These are phyloP conservation scores for Stachybotrys chartarum DNA, from an alignment of 2,329 filamentous ascomycete genomes.

Conservation along the genomic window DNA sequence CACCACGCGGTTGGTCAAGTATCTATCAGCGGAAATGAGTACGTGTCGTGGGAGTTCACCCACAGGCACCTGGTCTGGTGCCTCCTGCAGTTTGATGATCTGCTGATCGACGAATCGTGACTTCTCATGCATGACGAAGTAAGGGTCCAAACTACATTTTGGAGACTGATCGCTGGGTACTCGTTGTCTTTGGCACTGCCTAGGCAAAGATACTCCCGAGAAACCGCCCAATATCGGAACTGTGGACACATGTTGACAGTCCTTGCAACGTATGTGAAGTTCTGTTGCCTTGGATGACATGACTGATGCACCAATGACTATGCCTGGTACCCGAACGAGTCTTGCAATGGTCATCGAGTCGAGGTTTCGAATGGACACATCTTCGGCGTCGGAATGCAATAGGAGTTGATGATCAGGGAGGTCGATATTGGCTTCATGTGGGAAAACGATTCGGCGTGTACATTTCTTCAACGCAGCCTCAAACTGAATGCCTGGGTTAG, in stretches of 20 bases:
- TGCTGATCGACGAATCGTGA: constrained; percentile 96
- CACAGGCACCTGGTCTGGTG: constrained; percentile 93
- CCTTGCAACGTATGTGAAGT: constrained; percentile 81
- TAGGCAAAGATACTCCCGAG: constrained; percentile 74
- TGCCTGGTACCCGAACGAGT: constrained; percentile 93
- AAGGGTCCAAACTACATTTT: constrained; percentile 87
- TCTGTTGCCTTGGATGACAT: constrained; percentile 92
- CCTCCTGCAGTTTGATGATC: constrained; percentile 95
- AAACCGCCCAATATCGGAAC: constrained; percentile 79
- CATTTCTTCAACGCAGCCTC: constrained; percentile 85
- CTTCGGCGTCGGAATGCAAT: constrained; percentile 82
- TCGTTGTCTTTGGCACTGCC: constrained; percentile 62
- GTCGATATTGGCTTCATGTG: constrained; percentile 56
- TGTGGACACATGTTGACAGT: constrained; percentile 65
- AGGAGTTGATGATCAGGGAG: constrained; percentile 92
- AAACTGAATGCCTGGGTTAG: constrained; percentile 51
- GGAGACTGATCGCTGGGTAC: constrained; percentile 59
- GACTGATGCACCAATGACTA: constrained; percentile 94
- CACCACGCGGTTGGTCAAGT: constrained; percentile 90
- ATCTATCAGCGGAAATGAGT: constrained; percentile 91
- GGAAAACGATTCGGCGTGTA: constrained; percentile 89
- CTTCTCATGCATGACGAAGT: constrained; percentile 91
- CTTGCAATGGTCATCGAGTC: constrained; percentile 89
- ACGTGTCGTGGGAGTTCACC: constrained; percentile 94
- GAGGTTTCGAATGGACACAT: constrained; percentile 88